Conservation (phyloP, 2,329 filamentous ascomycete species). For the Ascochyta fabae region DNA sequence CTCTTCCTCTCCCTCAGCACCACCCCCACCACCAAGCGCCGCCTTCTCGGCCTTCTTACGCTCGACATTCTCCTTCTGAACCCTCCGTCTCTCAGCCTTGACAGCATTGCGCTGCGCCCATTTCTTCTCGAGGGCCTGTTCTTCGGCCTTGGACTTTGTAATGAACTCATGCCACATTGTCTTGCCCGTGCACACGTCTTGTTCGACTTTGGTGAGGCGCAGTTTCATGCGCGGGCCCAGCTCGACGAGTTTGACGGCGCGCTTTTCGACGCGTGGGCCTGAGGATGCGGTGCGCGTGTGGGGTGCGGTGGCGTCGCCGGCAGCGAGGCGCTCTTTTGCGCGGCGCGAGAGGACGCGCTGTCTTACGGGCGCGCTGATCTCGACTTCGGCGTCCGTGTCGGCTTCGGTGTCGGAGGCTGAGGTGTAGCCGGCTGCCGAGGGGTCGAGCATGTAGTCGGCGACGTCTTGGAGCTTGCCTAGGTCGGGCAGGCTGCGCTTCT, state of each 20-base stretch:
- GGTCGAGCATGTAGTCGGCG: conserved; percentile 90
- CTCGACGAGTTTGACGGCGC: conserved; percentile 90
- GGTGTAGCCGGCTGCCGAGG: conserved; percentile 79
- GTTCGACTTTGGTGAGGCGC: conserved; percentile 92
- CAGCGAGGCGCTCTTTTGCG: conserved; percentile 53
- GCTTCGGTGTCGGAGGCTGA: conserved; percentile 91
- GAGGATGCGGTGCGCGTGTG: conserved; percentile 44
- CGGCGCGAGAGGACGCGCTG: conserved; percentile 67
- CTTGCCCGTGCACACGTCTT: conserved; percentile 86
- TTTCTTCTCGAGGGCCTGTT: conserved; percentile 77
- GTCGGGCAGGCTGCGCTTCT: conserved; percentile 78
- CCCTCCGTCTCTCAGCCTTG: conserved; percentile 80
- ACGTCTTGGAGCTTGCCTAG: conserved; percentile 91
- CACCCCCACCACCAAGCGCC: conserved; percentile 50
- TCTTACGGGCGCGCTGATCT: conserved; percentile 69
- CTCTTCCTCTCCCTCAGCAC: conserved; percentile 47
- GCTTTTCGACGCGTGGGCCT: conserved; percentile 71
- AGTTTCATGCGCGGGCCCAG: conserved; percentile 89
- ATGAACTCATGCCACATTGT: conserved; percentile 98
- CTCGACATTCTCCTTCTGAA: conserved; percentile 90
- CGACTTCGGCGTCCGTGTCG: conserved; percentile 94
- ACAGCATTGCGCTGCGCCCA: conserved; percentile 81
- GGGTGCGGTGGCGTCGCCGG: conserved; percentile 48
- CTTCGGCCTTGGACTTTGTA: conserved; percentile 79
- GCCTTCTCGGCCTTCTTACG: conserved; percentile 73